Base-by-base conservation (phyloP, 1,284 basidiomycete genomes). In the Ustilago vetiveriae region DNA sequence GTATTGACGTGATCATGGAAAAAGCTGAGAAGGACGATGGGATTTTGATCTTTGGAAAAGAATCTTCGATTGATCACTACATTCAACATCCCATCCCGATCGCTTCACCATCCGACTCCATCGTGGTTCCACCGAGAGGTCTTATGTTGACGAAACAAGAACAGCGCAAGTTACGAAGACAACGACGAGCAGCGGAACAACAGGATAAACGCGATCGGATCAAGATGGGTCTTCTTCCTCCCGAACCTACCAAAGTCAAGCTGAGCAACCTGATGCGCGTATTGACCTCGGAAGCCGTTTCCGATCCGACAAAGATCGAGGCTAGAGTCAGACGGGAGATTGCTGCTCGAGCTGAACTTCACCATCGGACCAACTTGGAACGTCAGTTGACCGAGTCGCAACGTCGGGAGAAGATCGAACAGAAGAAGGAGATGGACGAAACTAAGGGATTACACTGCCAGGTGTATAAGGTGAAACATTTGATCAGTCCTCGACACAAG, bases 21-120 rank as follows among this genome's bases (percentile, higher is more conserved):
- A 87, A 41, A 13, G 57, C 57, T 43, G 77, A 60, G 33, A 44
- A 35, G 16, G 32, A n/a, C 14, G 27, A 26, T 22, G 40, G 29
- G 50, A 32, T 55, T 6, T 43, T 73, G 19, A 50, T 80, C 5
- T 60, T 46, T 13, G 68, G 69, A 4, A 81, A 84, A 17, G 87
- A 90, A 65, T 90, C 90, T 5, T 91, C 92, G 0, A 90, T 98
- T 62, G 93, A 91, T 17, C 86, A 92, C 40, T 94, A 96, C 78
- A 87, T 98, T 42, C 95, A 98, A 81, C 95, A 98, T 82, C 96
- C 95, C 7, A 98, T 99, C 58, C 92, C 92, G 3, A 94, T 99
- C 56, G 92, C 92, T 33, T 91, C 91, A 2, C 92, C 93, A 5
- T 88, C 87, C 10, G 94, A 95, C 73, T 92, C 92, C 84, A 88